A percentile compares a stretch with the other conserved stretches of the same genome.
phyloP scores from a whole-genome alignment of 2,329 filamentous ascomycete genomes.

The Diplodia intermedia region DNA sequence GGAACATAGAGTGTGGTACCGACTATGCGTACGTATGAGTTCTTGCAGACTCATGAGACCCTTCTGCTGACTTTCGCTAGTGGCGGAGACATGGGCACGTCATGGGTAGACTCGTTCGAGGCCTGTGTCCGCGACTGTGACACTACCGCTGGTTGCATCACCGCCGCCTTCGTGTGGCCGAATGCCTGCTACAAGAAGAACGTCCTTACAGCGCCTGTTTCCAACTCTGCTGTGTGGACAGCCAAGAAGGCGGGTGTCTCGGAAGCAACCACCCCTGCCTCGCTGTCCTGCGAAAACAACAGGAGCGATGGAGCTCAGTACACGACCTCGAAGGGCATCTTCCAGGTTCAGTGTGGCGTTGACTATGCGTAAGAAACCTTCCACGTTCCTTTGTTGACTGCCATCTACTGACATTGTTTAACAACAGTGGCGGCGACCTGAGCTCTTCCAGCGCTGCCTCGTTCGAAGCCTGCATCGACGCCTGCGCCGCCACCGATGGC shows the following conservation, averaged over 20 bases:
- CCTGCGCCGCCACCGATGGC: constrained; percentile 23
- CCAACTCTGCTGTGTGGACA: constrained; percentile 2
- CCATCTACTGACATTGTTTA: not conserved
- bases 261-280: not conserved
- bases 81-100: constrained; percentile 31
- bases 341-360: constrained; percentile 24
- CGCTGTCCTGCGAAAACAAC: constrained; percentile 31
- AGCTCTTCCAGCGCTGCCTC: constrained; percentile 6
- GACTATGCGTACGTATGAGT: constrained; percentile 11
- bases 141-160: constrained; percentile 33
- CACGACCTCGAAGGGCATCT: constrained; percentile 34
- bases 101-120: constrained; percentile 30
- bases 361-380: constrained; percentile 3
- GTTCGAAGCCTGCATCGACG: constrained; percentile 25
- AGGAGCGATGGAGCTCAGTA: constrained; percentile 32
- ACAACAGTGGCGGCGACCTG: constrained; percentile 18
- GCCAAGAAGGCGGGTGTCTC: not conserved
- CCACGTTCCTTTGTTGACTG: not conserved
- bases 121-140: constrained; percentile 35
- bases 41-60: not conserved
- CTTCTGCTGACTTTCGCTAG: not conserved
- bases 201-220: not conserved
- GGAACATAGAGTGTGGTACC: constrained; percentile 12
- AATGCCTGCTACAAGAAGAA: constrained; percentile 38
- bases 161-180: constrained; percentile 34